Evolutionary conservation across 805 yeast genomes (phyloP), one percentile per base, ranked within the genome.

Genomic region (Candida manassasensis): DNA sequence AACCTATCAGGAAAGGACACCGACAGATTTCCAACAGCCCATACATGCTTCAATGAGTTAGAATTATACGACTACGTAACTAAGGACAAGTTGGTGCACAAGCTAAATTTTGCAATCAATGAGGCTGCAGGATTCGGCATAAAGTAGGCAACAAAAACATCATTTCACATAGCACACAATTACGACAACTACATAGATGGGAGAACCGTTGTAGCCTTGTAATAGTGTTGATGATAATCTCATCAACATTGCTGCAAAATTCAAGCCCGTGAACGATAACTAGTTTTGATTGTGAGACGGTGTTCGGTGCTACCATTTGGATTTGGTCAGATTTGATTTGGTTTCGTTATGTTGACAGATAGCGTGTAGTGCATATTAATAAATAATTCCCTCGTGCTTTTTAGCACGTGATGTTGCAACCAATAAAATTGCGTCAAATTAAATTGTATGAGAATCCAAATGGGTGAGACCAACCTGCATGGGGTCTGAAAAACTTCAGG

Each of bases 31-130:
- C 97, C 97, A 0, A 63, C 82, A 11, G 87, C 97, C 0, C 97
- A 90, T 53, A 93, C 97, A 0, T 90, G 98, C 49, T 90, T 93
- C 64, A 93, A 90, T 53, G 96, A 90, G 62, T 54, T 90, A 16
- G 82, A 90, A 37, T 46, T 93, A 4, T 83, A 78, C 56, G 78
- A 78, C 24, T 90, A 90, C 55, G 45, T 59, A 10, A 52, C 73
- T 4, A 63, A 65, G 40, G 75, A 71, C n/a, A 76, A 74, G 42
- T 61, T 93, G 35, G 55, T 61, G 29, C 36, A 51, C 1, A 89
- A 85, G 56, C 56, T 90, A 39, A 52, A 62, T n/a, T 51, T 69
- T 43, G 96, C 97, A 0, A 72, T 90, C 13, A 61, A 71, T 29
- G 94, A 83, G 52, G 79, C 88, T 42, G 82, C 84, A 41, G 97